Conservation (phyloP, 169 alveolate species). For the Amoebophrya sp. region DNA sequence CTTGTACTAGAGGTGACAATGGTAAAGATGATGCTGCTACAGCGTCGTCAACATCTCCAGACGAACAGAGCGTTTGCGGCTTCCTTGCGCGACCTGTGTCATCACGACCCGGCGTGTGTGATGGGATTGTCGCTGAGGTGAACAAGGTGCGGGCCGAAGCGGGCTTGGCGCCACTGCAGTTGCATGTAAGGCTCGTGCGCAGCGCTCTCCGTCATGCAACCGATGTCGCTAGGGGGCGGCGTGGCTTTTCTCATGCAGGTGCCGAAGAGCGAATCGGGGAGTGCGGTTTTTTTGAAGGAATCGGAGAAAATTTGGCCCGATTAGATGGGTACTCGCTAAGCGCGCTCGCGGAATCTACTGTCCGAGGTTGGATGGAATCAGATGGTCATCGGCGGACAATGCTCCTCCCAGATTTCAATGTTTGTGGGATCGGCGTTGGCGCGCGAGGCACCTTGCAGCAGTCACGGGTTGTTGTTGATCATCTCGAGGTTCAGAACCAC, state of each 20-base stretch:
- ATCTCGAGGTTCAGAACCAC: no score
- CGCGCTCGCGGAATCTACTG: background rate
- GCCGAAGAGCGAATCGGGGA: background rate
- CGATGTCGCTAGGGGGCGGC: background rate
- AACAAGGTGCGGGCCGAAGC: background rate
- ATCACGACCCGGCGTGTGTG: background rate
- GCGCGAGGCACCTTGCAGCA: background rate
- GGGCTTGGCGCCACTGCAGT: background rate
- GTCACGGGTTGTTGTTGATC: background rate
- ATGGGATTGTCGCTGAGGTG: background rate
- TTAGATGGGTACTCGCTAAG: background rate
- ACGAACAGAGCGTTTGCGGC: background rate
- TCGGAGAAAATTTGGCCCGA: background rate
- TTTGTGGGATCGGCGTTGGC: background rate
- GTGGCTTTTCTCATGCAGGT: background rate
- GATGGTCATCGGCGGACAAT: background rate
- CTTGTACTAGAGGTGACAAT: background rate
- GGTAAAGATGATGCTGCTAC: background rate
- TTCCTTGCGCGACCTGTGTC: background rate
- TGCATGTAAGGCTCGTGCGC: background rate
- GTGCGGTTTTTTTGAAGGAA: background rate
- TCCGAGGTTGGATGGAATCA: background rate
- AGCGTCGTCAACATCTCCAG: no score
- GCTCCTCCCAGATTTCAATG: background rate
- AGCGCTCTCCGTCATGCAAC: background rate